Evolutionary conservation across 1,139 yeast genomes (phyloP), one percentile per base, ranked within the genome.

Genomic region (Zhuliangozyma blackwelliae): DNA sequence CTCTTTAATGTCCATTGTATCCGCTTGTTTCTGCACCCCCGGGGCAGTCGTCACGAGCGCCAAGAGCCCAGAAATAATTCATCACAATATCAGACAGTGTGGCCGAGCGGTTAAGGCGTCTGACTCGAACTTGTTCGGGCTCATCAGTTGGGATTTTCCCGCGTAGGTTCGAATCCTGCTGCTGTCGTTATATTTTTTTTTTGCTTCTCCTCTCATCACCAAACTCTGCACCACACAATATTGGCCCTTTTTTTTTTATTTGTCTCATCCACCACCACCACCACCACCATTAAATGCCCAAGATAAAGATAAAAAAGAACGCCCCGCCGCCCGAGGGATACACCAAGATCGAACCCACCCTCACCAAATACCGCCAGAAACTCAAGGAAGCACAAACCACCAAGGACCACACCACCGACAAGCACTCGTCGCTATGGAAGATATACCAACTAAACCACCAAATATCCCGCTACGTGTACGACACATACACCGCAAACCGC

Each of bases 111-210:
- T 77, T 78, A 77, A 77, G 82, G 83, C 79, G 83, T 76, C 72
- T 79, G 85, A 80, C 82, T 80, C 82, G 86, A 80, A 79, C 66
- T 43, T 49, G 55, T 48, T 48, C 32, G 63, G 55, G 71, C 22
- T 55, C 65, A 61, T 65, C 79, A 78, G 74, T 79, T 84, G 88
- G 85, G 82, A 75, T 71, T 41, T n/a, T 72, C 85, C 87, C 85
- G 85, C 88, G 86, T 85, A 80, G 87, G 88, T 81, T 81, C 87
- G 82, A 81, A 79, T 80, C 87, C 87, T 79, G 87, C 85, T 73
- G 83, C 78, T 79, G 86, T 79, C 87, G 87, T 44, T 41, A 56
- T 58, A 57, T 63, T 61, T 58, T 59, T 58, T 48, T 41, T 30
- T 34, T 32, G 32, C 32, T 27, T 10, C 5, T 27, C 5, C n/a